A percentile compares a stretch with the other conserved stretches of the same genome.
These are phyloP conservation scores for Boletus patriciae DNA, from an alignment of 768 basidiomycete species.

Conservation along the genomic window DNA sequence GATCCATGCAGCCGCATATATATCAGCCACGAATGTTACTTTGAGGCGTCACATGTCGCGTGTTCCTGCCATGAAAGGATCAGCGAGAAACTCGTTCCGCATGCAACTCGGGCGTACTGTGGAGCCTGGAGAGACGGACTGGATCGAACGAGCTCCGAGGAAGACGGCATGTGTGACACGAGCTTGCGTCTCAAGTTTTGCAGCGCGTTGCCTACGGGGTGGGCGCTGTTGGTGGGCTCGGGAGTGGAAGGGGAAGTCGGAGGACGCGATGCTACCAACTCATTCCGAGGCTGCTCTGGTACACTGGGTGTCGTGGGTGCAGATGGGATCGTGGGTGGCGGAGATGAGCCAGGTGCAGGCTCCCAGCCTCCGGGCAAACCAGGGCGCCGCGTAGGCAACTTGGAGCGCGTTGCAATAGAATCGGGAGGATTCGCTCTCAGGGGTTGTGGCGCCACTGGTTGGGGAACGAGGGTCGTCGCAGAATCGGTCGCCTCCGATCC, in stretches of 20 bases:
- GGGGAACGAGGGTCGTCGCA: slow-evolving; percentile 6
- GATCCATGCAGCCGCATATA: background rate
- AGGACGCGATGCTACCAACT: background rate
- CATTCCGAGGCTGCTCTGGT: slow-evolving; percentile 9
- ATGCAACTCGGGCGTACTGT: slow-evolving; percentile 16
- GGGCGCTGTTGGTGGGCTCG: slow-evolving; percentile 3
- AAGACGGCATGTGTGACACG: slow-evolving; percentile 19
- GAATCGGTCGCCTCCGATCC: slow-evolving; percentile 16
- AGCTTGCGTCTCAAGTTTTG: slow-evolving; percentile 32
- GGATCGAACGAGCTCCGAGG: slow-evolving; percentile 16
- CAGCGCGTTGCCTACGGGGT: slow-evolving; percentile 18
- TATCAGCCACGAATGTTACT: slow-evolving; percentile 41
- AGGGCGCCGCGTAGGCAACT: slow-evolving; percentile 21
- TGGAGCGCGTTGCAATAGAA: slow-evolving; percentile 9
- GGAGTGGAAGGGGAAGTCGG: background rate
- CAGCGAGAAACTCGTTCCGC: background rate
- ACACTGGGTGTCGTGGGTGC: background rate
- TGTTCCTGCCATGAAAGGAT: slow-evolving; percentile 12
- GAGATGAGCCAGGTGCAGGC: slow-evolving; percentile 10
- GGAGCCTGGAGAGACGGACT: slow-evolving; percentile 14
- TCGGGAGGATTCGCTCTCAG: slow-evolving; percentile 1
- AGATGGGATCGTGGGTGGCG: slow-evolving; percentile 6
- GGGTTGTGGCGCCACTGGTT: slow-evolving; percentile 17
- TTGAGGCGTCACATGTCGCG: slow-evolving; percentile 40
- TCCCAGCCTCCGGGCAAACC: slow-evolving; percentile 27